A percentile compares a stretch with the other conserved stretches of the same genome.
Conservation (phyloP, 1,284 basidiomycete genomes). For the Gomphus sp. region DNA sequence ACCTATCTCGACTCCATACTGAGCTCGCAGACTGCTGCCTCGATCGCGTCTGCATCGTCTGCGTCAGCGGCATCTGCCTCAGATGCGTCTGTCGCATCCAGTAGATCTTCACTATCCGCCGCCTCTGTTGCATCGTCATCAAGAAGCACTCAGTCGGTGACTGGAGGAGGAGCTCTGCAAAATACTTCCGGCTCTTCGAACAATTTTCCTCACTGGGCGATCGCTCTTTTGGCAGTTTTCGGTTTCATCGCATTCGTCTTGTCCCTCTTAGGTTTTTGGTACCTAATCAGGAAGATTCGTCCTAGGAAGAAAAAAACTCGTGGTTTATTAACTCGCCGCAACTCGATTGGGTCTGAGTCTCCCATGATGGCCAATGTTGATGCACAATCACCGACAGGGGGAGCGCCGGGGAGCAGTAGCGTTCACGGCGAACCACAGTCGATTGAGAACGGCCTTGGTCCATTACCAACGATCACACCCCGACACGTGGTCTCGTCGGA, state of each 20-base stretch:
- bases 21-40: constrained; percentile 23
- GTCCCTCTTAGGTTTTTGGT: constrained; percentile 54
- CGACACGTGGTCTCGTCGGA: constrained; percentile 38
- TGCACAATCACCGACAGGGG: constrained; percentile 29
- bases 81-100: constrained; percentile 2
- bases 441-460: neutral
- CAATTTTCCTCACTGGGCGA: constrained; percentile 76
- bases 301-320: constrained; percentile 31
- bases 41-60: constrained; percentile 25
- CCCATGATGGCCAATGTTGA: constrained; percentile 66
- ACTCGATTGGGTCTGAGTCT: constrained; percentile 66
- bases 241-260: constrained; percentile 72
- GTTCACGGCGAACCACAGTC: constrained; percentile 1
- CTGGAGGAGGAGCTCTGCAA: constrained; percentile 38
- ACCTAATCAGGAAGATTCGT: constrained; percentile 60
- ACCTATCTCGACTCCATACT: constrained; percentile 56
- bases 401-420: constrained; percentile 15
- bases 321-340: constrained; percentile 39
- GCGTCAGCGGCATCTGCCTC: constrained; percentile 22
- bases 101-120: constrained; percentile 19
- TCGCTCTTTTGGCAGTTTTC: constrained; percentile 75
- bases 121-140: constrained; percentile 16
- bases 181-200: constrained; percentile 21
- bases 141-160: neutral
- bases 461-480: neutral